These are phyloP conservation scores for Neofusicoccum kwambonambiense DNA, from an alignment of 2,329 filamentous ascomycete species.

Conservation along the genomic window DNA sequence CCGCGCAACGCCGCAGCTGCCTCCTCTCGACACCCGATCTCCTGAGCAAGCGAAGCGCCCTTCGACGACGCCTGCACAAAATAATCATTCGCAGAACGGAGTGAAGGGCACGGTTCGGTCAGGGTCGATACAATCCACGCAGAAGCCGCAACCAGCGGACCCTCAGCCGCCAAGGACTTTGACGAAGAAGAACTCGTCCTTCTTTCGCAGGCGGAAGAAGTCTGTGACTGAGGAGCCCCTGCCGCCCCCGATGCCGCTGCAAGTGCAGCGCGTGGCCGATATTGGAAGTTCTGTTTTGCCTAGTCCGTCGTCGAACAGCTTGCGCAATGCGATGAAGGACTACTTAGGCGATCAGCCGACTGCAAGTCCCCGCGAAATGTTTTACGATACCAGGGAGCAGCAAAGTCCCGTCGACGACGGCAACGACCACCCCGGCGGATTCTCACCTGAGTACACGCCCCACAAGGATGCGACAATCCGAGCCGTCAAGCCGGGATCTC, in stretches of 20 bases:
- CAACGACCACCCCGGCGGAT: slow-evolving; percentile 53
- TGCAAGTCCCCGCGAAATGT: slow-evolving; percentile 25
- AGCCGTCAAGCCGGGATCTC: slow-evolving; percentile 55
- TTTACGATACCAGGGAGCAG: slow-evolving; percentile 31
- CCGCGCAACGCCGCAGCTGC: slow-evolving; percentile 1
- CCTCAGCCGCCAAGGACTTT: slow-evolving; percentile 43
- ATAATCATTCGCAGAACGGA: slow-evolving; percentile 17
- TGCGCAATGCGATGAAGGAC: slow-evolving; percentile 83
- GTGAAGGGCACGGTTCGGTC: background rate
- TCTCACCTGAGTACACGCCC: slow-evolving; percentile 74
- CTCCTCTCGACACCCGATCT: slow-evolving; percentile 17
- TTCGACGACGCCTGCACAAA: slow-evolving; percentile 16
- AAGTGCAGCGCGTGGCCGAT: slow-evolving; percentile 37
- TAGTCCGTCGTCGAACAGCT: slow-evolving; percentile 67
- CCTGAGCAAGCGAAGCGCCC: slow-evolving; percentile 14
- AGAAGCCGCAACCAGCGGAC: background rate
- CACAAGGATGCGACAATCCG: slow-evolving; percentile 70
- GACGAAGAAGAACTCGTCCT: slow-evolving; percentile 89
- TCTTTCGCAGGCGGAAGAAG: slow-evolving; percentile 92
- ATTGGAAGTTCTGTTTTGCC: slow-evolving; percentile 30
- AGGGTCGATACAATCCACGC: slow-evolving; percentile 1
- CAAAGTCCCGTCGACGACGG: slow-evolving; percentile 26
- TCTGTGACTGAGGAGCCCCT: slow-evolving; percentile 68
- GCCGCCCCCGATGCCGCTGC: slow-evolving; percentile 57
- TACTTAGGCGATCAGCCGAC: slow-evolving; percentile 55